Conservation (phyloP, 768 basidiomycete genomes). For the Leccinum subgranulosum region DNA sequence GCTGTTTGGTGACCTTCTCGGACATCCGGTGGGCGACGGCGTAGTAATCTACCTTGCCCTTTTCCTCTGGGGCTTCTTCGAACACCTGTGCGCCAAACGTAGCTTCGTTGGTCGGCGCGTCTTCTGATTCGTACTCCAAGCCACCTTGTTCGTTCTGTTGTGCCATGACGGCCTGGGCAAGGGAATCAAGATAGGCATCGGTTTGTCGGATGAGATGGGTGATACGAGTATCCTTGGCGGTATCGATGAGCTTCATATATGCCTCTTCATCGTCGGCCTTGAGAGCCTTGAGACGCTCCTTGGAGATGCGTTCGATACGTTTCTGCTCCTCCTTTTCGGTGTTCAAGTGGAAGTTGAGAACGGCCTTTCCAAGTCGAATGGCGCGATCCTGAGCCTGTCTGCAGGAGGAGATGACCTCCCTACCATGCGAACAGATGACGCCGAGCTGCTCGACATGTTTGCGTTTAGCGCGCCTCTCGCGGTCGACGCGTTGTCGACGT, state of each 20-base stretch:
- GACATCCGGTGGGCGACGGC: constrained; percentile 90
- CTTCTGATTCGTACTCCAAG: constrained; percentile 56
- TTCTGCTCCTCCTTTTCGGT: constrained; percentile 99
- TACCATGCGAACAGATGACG: constrained; percentile 82
- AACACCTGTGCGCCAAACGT: constrained; percentile 84
- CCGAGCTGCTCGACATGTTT: constrained; percentile 93
- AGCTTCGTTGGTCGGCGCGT: constrained; percentile 76
- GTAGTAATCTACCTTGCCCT: constrained; percentile 90
- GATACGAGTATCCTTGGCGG: constrained; percentile 98
- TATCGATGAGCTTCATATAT: constrained; percentile 99
- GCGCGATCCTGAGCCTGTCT: constrained; percentile 63
- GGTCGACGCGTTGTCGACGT: constrained; percentile 85
- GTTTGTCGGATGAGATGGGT: constrained; percentile 95
- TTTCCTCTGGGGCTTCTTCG: constrained; percentile 57
- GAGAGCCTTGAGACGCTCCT: constrained; percentile 96
- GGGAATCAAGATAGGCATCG: constrained; percentile 89
- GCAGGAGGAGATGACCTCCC: constrained; percentile 66
- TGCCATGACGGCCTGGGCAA: constrained; percentile 88
- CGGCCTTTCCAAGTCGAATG: constrained; percentile 64
- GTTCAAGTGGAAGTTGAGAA: constrained; percentile 79
- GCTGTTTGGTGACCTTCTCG: constrained; percentile 79
- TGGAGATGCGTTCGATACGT: constrained; percentile 90
- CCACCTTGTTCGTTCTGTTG: constrained; percentile 76
- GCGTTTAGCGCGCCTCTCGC: constrained; percentile 92
- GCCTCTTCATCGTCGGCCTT: constrained; percentile 99